phyloP scores from a whole-genome alignment of 2,329 filamentous ascomycete genomes.

The Talaromyces sp. region DNA sequence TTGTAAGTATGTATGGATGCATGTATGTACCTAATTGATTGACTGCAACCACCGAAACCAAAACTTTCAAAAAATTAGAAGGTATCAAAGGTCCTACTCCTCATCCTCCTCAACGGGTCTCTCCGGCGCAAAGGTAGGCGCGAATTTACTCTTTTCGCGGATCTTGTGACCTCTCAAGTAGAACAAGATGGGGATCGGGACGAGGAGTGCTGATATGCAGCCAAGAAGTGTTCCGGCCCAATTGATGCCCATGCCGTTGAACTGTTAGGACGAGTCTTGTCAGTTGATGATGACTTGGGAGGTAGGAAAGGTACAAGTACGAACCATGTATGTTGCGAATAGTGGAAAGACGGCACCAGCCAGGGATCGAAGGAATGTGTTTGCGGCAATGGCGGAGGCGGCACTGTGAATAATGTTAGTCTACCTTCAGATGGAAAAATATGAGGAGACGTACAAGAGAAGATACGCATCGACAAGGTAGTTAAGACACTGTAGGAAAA shows the following conservation, averaged over 20 bases:
- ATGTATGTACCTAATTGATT: not conserved
- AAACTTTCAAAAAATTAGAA: not conserved
- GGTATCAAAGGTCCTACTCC: not conserved
- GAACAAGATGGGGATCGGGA: slow-evolving; percentile 40
- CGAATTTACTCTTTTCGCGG: slow-evolving; percentile 36
- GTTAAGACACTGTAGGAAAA: slow-evolving; percentile 49
- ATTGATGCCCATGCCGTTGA: slow-evolving; percentile 29
- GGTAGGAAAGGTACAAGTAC: not conserved
- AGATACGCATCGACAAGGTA: slow-evolving; percentile 41
- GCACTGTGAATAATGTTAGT: slow-evolving; percentile 32
- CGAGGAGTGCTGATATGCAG: slow-evolving; percentile 33
- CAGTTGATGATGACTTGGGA: not conserved
- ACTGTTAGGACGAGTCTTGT: slow-evolving; percentile 11
- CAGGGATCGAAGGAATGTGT: slow-evolving; percentile 48
- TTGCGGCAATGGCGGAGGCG: slow-evolving; percentile 50
- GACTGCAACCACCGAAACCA: not conserved
- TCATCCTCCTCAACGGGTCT: slow-evolving; percentile 1
- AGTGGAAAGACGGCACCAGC: slow-evolving; percentile 41
- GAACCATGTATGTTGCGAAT: slow-evolving; percentile 32
- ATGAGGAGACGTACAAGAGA: slow-evolving; percentile 26
- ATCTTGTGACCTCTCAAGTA: slow-evolving; percentile 32
- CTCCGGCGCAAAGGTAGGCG: slow-evolving; percentile 25
- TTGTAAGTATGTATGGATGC: not conserved
- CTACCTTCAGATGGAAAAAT: too few species aligned
- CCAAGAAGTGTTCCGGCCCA: slow-evolving; percentile 39